Conservation (phyloP, 1,284 basidiomycete genomes). For the Moniliella sp. region DNA sequence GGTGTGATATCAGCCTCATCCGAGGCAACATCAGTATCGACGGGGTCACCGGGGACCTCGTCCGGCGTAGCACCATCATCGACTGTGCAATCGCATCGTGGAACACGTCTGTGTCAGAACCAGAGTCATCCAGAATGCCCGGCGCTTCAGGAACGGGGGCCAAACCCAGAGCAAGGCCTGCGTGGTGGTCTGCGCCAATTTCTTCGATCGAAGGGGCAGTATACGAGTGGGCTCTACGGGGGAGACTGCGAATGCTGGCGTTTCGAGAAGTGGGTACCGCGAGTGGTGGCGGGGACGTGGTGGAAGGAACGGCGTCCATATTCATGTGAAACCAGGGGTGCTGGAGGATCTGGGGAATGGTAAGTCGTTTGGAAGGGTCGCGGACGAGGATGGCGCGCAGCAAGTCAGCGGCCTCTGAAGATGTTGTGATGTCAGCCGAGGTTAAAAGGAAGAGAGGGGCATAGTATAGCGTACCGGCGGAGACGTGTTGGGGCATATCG, state of each 20-base stretch:
- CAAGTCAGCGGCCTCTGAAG: conserved; percentile 23
- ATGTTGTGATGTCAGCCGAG: too few relatives aligned
- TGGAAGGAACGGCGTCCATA: conserved; percentile 35
- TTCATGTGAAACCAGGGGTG: conserved; percentile 31
- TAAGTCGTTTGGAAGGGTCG: conserved; percentile 32
- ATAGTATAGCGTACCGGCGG: too few relatives aligned
- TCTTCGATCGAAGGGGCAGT: neutral
- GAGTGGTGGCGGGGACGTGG: conserved; percentile 49
- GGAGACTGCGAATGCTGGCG: neutral
- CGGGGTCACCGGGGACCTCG: neutral
- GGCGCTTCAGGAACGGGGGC: too few relatives aligned
- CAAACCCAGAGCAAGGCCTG: too few relatives aligned
- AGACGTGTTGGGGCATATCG: conserved; percentile 23
- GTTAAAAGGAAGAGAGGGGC: too few relatives aligned
- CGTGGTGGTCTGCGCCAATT: too few relatives aligned
- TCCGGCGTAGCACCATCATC: too few relatives aligned
- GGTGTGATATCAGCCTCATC: conserved; percentile 47
- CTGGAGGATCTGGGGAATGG: conserved; percentile 26
- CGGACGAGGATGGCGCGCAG: conserved; percentile 31
- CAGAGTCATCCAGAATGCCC: too few relatives aligned
- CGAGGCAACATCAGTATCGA: too few relatives aligned
- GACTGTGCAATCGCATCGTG: too few relatives aligned
- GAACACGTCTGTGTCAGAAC: too few relatives aligned
- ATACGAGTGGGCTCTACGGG: neutral
- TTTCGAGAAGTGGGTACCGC: neutral